Base-by-base conservation (phyloP, 2,329 filamentous ascomycete genomes). In the Aureobasidium mangrovei region DNA sequence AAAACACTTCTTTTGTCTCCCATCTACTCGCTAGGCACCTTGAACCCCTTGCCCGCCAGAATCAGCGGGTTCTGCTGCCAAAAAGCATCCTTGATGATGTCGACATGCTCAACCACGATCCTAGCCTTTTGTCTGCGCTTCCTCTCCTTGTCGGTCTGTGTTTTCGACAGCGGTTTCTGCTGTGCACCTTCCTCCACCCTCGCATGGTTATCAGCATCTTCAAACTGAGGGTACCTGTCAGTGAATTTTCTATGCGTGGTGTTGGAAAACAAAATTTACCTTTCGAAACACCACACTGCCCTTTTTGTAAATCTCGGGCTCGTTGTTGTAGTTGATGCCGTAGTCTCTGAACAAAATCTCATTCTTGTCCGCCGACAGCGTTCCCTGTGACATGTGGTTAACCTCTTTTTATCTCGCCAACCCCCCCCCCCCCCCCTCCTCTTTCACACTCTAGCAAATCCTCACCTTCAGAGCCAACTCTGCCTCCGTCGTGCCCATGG, bases 261-360 rank as follows among this genome's bases (percentile, higher is more conserved):
- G 36, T 9, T 4, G 8, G 18, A 9, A 4, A 26, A 31, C 4
- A 26, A 26, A 38, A 29, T 12, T 42, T 35, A 52, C 42, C 69
- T 80, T 64, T 71, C 91, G 80, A 67, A 91, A 93, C 4, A 97
- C 71, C 2, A 96, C 85, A 60, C 88, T 97, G 4, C 93, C 93
- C 68, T 97, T 98, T 69, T 85, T 93, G 70, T 82, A 95, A 12
- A 96, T 90, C 59, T 94, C 89, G 0, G 83, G 82, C 69, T 98
- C 93, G 61, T 95, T 93, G 70, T 98, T 98, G 72, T 98, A 98
- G 71, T 98, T 98, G 67, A 97, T 91, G 2, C 84, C 81, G 69
- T 95, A 97, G 28, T 79, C 79, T 1, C 84, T 86, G 69, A 93
- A 98, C 10, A 98, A 73, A 24, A 98, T 94, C 73, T 98, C 93